Evolutionary conservation across 352 stramenopile species (phyloP).

Genomic region (Globisporangium uncinulatum): DNA sequence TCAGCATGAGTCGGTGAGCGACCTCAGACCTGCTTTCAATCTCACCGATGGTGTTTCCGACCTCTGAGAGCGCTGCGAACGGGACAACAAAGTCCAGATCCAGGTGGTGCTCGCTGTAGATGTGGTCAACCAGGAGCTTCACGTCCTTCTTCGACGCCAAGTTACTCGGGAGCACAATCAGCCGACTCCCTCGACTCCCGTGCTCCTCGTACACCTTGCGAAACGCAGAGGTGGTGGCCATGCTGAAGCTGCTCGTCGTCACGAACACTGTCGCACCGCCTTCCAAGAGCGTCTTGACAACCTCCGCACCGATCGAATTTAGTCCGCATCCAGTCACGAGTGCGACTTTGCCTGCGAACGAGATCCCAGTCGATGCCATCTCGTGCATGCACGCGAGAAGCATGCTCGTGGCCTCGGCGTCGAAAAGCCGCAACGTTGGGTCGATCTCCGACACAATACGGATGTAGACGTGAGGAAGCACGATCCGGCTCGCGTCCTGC

Average conservation of each 20-base stretch:
- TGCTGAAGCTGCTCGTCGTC: slow-evolving; percentile 77
- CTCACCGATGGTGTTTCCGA: slow-evolving; percentile 70
- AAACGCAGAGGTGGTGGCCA: slow-evolving; percentile 51
- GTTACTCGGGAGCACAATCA: slow-evolving; percentile 85
- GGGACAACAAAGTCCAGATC: slow-evolving; percentile 85
- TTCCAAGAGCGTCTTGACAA: slow-evolving; percentile 82
- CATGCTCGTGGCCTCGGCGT: slow-evolving; percentile 75
- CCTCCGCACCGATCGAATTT: slow-evolving; percentile 81
- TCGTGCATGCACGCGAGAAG: slow-evolving; percentile 80
- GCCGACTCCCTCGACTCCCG: slow-evolving; percentile 67
- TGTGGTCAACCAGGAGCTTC: slow-evolving; percentile 59
- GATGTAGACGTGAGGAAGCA: slow-evolving; percentile 70
- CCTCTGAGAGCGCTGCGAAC: slow-evolving; percentile 82
- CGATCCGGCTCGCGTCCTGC: slow-evolving; percentile 61
- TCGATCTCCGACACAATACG: slow-evolving; percentile 70
- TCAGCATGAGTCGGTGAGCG: slow-evolving; percentile 86
- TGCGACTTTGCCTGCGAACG: slow-evolving; percentile 81
- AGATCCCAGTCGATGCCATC: slow-evolving; percentile 78
- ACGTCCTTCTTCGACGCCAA: slow-evolving; percentile 80
- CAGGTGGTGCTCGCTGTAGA: slow-evolving; percentile 78
- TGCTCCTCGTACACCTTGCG: slow-evolving; percentile 82
- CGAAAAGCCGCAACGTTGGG: slow-evolving; percentile 74
- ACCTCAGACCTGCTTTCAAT: slow-evolving; percentile 78
- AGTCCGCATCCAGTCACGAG: slow-evolving; percentile 81
- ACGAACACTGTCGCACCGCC: slow-evolving; percentile 82